Evolutionary conservation across 306 rosid genomes (phyloP).

Genomic region (Prunus davidiana): DNA sequence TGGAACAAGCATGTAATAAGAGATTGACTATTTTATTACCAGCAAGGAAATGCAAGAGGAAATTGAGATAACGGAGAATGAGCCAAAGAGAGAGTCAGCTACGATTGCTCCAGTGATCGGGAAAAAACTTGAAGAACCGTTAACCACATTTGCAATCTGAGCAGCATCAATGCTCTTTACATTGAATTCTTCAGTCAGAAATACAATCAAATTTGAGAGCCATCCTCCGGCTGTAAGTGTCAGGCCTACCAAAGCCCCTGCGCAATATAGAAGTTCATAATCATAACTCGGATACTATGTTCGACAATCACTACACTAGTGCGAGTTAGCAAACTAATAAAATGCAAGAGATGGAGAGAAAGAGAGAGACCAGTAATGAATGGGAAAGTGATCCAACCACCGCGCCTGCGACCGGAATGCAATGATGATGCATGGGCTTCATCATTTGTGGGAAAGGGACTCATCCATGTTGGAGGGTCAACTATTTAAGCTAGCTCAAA

Average conservation of each 20-base stretch:
- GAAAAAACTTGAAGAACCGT: conserved; percentile 29
- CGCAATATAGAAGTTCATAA: neutral
- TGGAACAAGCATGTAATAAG: neutral
- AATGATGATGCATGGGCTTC: conserved; percentile 6
- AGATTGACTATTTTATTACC: conserved; percentile 7
- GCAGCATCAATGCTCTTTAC: conserved; percentile 52
- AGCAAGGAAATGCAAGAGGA: conserved; percentile 27
- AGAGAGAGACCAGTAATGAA: conserved; percentile 36
- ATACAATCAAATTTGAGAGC: conserved; percentile 34
- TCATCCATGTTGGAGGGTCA: conserved; percentile 9
- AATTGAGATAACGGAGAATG: conserved; percentile 38
- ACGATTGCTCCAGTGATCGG: conserved; percentile 50
- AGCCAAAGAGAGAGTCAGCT: conserved; percentile 53
- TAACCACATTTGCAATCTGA: conserved; percentile 37
- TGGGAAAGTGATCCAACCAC: conserved; percentile 52
- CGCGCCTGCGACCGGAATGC: conserved; percentile 13
- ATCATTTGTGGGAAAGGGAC: neutral
- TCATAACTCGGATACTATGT: no score
- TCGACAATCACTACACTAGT: no score
- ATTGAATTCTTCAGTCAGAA: conserved; percentile 26
- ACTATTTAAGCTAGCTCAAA: neutral
- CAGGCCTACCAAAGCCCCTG: conserved; percentile 38
- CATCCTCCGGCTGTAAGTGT: conserved; percentile 38
- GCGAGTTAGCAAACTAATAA: neutral
- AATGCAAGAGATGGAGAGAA: neutral